Conservation (phyloP, 2,329 filamentous ascomycete genomes). For the Neopestalotiopsis clavispora region DNA sequence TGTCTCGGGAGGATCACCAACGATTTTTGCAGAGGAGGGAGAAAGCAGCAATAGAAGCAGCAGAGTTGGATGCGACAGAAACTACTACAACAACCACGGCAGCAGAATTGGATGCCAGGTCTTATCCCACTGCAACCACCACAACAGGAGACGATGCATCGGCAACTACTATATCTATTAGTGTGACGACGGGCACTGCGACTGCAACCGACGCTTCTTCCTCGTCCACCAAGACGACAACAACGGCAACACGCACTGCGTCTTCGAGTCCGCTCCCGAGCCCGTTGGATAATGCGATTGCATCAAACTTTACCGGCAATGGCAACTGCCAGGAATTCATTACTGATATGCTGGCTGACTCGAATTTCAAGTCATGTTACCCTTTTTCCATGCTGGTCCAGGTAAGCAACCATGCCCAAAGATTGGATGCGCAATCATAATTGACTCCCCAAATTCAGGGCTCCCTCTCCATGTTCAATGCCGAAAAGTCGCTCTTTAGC, state of each 20-base stretch:
- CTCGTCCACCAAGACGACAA: constrained; percentile 24
- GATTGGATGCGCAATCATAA: neutral
- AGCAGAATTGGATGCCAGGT: constrained; percentile 9
- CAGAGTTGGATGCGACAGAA: neutral
- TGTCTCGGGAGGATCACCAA: constrained; percentile 40
- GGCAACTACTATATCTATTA: constrained; percentile 39
- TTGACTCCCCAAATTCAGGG: constrained; percentile 56
- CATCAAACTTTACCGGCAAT: constrained; percentile 64
- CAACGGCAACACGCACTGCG: constrained; percentile 33
- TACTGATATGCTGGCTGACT: constrained; percentile 65
- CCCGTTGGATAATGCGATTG: constrained; percentile 70
- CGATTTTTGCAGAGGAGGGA: constrained; percentile 28
- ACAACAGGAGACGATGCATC: constrained; percentile 21
- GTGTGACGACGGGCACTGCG: constrained; percentile 35
- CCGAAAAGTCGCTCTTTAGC: constrained; percentile 70
- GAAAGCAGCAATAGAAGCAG: constrained; percentile 2
- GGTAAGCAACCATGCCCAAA: constrained; percentile 49
- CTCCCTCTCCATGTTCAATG: constrained; percentile 83
- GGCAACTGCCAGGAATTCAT: constrained; percentile 71
- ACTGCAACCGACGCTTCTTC: constrained; percentile 22
- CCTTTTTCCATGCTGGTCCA: constrained; percentile 84
- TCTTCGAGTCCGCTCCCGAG: constrained; percentile 56
- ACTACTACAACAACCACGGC: neutral
- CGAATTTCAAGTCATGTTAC: constrained; percentile 74
- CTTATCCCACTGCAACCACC: neutral